Evolutionary conservation across 805 yeast species (phyloP), one percentile per base, ranked within the genome.

Genomic region (Metschnikowia drakensbergensis): DNA sequence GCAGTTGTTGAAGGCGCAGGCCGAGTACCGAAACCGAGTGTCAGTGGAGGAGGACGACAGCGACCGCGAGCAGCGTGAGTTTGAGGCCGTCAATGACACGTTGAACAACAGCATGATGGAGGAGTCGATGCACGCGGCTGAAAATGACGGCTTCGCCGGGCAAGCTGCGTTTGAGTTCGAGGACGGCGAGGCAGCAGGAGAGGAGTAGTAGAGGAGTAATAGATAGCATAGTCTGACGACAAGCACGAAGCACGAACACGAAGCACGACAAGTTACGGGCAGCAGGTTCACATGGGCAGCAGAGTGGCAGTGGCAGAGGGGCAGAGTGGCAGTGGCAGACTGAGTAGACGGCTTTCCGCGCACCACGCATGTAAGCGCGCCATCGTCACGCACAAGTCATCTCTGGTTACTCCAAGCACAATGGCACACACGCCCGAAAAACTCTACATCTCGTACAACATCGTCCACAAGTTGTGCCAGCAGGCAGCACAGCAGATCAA

Each of bases 361-460:
- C 30, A 8, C n/a, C 30, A 28, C 30, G 30, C 34, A 31, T 17
- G 17, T 17, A 17, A 17, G 17, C 17, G 17, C 17, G 1, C 34
- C 3, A n/a, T 13, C 34, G 9, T 2, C 30, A 6, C 30, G 9
- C 9, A 6, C 30, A 28, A 6, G 8, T 2, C 30, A 28, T 28
- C 30, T 1, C 6, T 28, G 17, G 8, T 28, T 8, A 28, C 9
- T 8, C 30, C 30, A 28, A 6, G n/a, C 6, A 32, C 35, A 32
- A 32, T 32, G 35, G 10, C 35, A 32, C n/a, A 32, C n/a, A 8
- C 35, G 6, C 9, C 53, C 6, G 55, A 53, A 11, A 55, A 55
- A 34, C 57, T 83, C 72, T 86, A 83, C 73, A 85, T 86, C 59
- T 83, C 89, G 47, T 86, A 86, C 77, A 86, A 86, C 69, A 84